Base-by-base conservation (phyloP, 139 green algal species). In the Micractinium conductrix region DNA sequence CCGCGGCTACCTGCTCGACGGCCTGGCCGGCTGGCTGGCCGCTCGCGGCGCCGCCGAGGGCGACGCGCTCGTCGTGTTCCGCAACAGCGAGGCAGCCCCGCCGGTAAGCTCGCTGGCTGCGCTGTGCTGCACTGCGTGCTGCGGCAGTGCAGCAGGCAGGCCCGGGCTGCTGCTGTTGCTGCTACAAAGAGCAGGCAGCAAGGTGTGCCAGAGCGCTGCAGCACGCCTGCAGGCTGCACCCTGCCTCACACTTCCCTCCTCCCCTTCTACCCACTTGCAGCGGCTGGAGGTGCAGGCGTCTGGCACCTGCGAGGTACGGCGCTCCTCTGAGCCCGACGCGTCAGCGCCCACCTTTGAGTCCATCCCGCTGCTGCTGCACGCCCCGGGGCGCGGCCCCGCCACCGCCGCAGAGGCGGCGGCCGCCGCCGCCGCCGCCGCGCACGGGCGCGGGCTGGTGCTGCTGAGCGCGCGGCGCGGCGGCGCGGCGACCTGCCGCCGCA, bases 1-100 rank as follows among this genome's bases (percentile, higher is more conserved):
- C n/a, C 58, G 72, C 35, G 88, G 88, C n/a, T 92, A 91, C 55
- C 65, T 91, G 37, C 80, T 92, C 58, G 88, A 92, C 9, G 84
- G 75, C 28, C 22, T 72, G 14, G 60, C 44, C 0, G 63, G 63
- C 24, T 80, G 90, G 42, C 73, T 92, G 78, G 60, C 44, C 24
- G 35, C 33, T 9, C 65, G 79, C 9, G 48, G 67, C 33, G 88
- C 86, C 2, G 37, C 35, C 4, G 69, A 58, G 35, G 88, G 88
- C 21, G 87, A 91, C 79, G 63, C n/a, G 33, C 71, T 92, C 33
- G n/a, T 80, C 33, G 28, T 92, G 12, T 87, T 42, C n/a, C 70
- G 84, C n/a, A 40, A 85, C 53, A 63, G 37, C 16, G 35, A 58
- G 30, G 9, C 30, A 14, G 33, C 42, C n/a, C 86, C 86, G 26